Conservation (phyloP, 768 basidiomycete species). For the Serendipita sp. region DNA sequence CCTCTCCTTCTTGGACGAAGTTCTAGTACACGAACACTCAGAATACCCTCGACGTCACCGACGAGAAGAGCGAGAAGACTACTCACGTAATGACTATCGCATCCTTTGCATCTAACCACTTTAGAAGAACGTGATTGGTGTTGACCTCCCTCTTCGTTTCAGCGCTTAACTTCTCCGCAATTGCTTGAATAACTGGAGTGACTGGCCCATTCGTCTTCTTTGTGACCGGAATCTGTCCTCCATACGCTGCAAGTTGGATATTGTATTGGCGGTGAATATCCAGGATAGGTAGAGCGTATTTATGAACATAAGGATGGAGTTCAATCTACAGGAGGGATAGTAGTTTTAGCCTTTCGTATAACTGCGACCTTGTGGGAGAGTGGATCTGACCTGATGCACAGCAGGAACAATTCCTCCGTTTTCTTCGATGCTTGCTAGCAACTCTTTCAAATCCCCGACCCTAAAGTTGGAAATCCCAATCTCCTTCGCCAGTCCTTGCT, state of each 20-base stretch:
- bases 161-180: background rate
- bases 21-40: conserved; percentile 6
- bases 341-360: too few relatives aligned
- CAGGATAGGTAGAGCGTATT: conserved; percentile 15
- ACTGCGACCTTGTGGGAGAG: background rate
- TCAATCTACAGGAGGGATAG: conserved; percentile 19
- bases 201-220: conserved; percentile 5
- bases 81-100: background rate
- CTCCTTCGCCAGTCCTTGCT: conserved; percentile 19
- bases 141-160: background rate
- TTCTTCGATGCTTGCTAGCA: conserved; percentile 19
- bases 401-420: conserved; percentile 15
- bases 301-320: conserved; percentile 23
- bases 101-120: background rate
- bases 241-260: conserved; percentile 19
- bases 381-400: conserved; percentile 20
- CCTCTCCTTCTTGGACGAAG: conserved; percentile 11
- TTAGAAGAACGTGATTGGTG: background rate
- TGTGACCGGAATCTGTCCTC: conserved; percentile 15
- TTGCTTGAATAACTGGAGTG: background rate
- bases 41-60: too few relatives aligned
- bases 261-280: conserved; percentile 17
- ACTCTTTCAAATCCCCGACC: conserved; percentile 20
- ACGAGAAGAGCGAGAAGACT: background rate
- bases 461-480: conserved; percentile 28